A percentile compares a stretch with the other conserved stretches of the same genome.
phyloP scores from a whole-genome alignment of 2,329 filamentous ascomycete species.

The Aspergillus puulaauensis region DNA sequence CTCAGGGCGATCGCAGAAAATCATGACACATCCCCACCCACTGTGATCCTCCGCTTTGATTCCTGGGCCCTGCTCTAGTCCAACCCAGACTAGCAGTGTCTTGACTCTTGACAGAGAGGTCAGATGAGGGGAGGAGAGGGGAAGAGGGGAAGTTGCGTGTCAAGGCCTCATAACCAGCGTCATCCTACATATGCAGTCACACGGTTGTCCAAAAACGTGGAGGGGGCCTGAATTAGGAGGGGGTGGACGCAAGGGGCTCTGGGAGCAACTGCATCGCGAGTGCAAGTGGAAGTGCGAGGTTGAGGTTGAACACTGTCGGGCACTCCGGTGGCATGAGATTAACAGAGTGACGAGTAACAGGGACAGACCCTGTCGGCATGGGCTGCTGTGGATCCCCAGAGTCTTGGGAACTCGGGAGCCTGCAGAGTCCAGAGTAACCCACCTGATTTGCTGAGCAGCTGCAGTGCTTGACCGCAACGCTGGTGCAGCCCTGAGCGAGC shows the following conservation, averaged over 20 bases:
- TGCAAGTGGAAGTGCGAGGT: neutral
- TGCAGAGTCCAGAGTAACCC: neutral
- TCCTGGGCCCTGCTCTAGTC: neutral
- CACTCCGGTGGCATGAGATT: conserved; percentile 2
- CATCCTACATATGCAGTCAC: neutral
- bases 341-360: too few species aligned
- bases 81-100: neutral
- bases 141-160: neutral
- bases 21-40: neutral
- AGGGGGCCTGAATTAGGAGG: neutral
- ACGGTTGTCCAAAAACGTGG: conserved; percentile 12
- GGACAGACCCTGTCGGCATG: neutral
- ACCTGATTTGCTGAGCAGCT: neutral
- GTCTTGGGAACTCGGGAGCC: neutral
- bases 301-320: conserved; percentile 5
- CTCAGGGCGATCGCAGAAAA: neutral
- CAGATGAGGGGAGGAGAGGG: neutral
- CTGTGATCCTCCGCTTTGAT: neutral
- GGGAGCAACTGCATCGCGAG: too few species aligned
- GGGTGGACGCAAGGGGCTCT: conserved; percentile 10
- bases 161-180: conserved; percentile 6
- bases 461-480: neutral
- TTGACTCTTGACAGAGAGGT: too few species aligned
- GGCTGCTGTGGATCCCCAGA: neutral
- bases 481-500: neutral